Percentiles rank a stretch among this genome's conserved stretches.
These are phyloP conservation scores for Castanospermum australe DNA, from an alignment of 306 rosid species.

Conservation along the genomic window DNA sequence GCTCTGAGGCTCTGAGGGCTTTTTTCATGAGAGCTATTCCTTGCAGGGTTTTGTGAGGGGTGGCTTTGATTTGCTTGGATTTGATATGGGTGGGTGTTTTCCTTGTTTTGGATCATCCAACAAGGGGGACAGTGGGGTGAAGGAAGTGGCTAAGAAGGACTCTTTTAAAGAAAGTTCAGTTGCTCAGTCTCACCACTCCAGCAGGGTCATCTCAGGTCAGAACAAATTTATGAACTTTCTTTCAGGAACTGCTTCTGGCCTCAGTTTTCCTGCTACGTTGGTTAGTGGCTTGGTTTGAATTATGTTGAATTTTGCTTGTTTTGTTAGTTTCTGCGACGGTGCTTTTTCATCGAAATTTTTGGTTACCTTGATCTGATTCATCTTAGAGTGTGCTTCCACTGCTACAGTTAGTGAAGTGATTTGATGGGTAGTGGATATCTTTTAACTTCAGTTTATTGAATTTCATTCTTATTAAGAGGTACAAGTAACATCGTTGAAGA, in stretches of 20 bases:
- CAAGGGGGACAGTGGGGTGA: slow-evolving; percentile 58
- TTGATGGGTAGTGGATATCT: slow-evolving; percentile 21
- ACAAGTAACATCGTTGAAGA: slow-evolving; percentile 37
- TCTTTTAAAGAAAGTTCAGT: slow-evolving; percentile 70
- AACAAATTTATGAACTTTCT: slow-evolving; percentile 11
- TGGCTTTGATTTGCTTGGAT: slow-evolving; percentile 55
- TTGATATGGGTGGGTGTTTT: slow-evolving; percentile 98
- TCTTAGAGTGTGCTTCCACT: slow-evolving; percentile 33
- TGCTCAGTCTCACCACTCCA: slow-evolving; percentile 70
- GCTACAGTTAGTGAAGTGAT: slow-evolving; percentile 21
- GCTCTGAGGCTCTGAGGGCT: slow-evolving; percentile 8
- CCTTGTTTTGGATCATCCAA: slow-evolving; percentile 96
- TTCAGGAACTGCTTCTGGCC: background rate
- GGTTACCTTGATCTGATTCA: slow-evolving; percentile 60
- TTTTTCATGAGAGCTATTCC: slow-evolving; percentile 39
- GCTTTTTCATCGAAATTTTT: slow-evolving; percentile 29
- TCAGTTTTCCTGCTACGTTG: slow-evolving; percentile 7
- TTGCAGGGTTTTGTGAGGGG: slow-evolving; percentile 42
- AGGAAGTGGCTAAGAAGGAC: slow-evolving; percentile 70
- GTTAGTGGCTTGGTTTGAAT: slow-evolving; percentile 31
- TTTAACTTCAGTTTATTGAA: slow-evolving; percentile 19
- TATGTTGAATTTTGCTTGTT: slow-evolving; percentile 40
- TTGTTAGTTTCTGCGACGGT: slow-evolving; percentile 3
- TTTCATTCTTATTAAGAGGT: slow-evolving; percentile 26
- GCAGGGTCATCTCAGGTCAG: slow-evolving; percentile 71